These are phyloP conservation scores for Ploettnerulaceae sp. DNA, from an alignment of 2,329 filamentous ascomycete genomes.

Conservation along the genomic window DNA sequence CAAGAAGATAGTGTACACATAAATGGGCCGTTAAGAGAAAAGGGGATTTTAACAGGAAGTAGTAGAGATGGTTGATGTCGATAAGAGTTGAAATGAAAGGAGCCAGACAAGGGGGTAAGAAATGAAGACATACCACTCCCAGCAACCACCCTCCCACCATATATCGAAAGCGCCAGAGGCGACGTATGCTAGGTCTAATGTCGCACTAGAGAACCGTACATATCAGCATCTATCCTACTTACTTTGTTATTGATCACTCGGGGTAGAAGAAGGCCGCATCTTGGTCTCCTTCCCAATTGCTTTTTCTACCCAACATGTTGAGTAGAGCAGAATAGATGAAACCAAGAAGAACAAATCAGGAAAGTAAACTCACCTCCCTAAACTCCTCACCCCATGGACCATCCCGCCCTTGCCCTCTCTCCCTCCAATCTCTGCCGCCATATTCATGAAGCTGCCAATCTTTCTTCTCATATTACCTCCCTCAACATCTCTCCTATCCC, in stretches of 20 bases:
- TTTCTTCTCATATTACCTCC: constrained; percentile 68
- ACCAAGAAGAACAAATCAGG: not conserved
- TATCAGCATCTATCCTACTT: not conserved
- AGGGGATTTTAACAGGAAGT: not conserved
- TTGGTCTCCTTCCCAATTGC: too few relatives aligned
- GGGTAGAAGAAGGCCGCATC: too few relatives aligned
- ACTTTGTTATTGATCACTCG: not conserved
- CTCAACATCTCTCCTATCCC: constrained; percentile 50
- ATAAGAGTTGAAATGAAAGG: not conserved
- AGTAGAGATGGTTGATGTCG: not conserved
- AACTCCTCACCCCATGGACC: constrained; percentile 70
- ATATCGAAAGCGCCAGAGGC: constrained; percentile 74
- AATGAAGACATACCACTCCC: constrained; percentile 59
- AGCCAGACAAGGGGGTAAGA: not conserved
- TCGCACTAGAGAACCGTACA: constrained; percentile 48
- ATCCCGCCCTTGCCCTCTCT: constrained; percentile 66
- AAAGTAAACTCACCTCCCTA: constrained; percentile 50
- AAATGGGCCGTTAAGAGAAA: not conserved
- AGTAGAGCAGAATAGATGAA: too few relatives aligned
- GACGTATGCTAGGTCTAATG: constrained; percentile 68
- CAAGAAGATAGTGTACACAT: not conserved
- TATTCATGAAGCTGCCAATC: constrained; percentile 69
- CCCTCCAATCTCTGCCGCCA: constrained; percentile 62
- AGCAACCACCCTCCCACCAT: constrained; percentile 79
- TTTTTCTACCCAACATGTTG: too few relatives aligned